Conservation (phyloP, 2,329 filamentous ascomycete species). For the Ophioceras dolichostomum region DNA sequence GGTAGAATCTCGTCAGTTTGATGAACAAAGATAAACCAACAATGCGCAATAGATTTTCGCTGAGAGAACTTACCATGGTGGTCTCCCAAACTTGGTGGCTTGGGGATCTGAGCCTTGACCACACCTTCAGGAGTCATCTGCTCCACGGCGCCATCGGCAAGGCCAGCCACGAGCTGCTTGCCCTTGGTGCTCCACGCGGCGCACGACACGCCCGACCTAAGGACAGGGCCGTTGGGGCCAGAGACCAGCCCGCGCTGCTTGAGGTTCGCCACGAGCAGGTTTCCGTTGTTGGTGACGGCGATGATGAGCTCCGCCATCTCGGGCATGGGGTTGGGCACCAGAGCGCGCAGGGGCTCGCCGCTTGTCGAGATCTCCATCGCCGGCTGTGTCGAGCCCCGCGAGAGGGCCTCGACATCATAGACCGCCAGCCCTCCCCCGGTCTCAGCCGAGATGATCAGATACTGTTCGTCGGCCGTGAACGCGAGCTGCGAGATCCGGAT, state of each 20-base stretch:
- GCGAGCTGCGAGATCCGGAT: constrained; percentile 74
- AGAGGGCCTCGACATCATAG: constrained; percentile 61
- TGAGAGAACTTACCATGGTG: constrained; percentile 50
- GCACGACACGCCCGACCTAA: constrained; percentile 69
- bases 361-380: constrained; percentile 69
- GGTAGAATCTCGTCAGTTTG: constrained; percentile 1
- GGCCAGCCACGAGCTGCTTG: constrained; percentile 82
- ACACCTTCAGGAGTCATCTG: constrained; percentile 78
- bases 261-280: constrained; percentile 74
- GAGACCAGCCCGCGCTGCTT: constrained; percentile 48
- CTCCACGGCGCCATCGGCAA: constrained; percentile 64
- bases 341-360: constrained; percentile 56
- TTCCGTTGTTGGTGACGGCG: constrained; percentile 67
- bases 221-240: constrained; percentile 45
- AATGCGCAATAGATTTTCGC: not conserved
- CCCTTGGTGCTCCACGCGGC: constrained; percentile 86
- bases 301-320: constrained; percentile 67
- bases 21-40: not conserved
- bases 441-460: constrained; percentile 73
- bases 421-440: constrained; percentile 70
- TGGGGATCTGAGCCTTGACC: constrained; percentile 66
- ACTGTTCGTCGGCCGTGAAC: constrained; percentile 83
- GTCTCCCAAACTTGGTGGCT: constrained; percentile 54
- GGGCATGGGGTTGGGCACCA: constrained; percentile 69
- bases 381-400: constrained; percentile 53